Evolutionary conservation across 1,139 yeast species (phyloP).

Genomic region (Sugiyamaella japonica): DNA sequence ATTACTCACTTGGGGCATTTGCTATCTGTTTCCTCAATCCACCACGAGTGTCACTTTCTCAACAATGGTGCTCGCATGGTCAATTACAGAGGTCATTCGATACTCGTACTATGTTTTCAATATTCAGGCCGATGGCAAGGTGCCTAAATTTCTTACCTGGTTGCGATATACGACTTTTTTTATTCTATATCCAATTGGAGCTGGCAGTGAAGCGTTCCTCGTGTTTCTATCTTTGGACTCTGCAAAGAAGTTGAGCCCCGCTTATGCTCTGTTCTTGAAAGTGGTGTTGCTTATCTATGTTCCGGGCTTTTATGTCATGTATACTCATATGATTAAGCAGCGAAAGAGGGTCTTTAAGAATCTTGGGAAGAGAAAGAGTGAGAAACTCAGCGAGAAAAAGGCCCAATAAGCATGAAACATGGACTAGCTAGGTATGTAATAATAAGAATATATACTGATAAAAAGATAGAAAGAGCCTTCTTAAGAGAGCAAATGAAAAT

Average conservation of each 20-base stretch:
- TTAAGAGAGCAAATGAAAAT: too few species aligned
- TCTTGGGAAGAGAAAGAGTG: constrained; percentile 34
- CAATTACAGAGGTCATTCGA: constrained; percentile 83
- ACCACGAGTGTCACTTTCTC: constrained; percentile 59
- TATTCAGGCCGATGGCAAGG: constrained; percentile 51
- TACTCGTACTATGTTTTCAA: constrained; percentile 79
- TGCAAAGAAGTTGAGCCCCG: constrained; percentile 56
- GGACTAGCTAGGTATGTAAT: neutral
- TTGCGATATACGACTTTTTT: constrained; percentile 81
- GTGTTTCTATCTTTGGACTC: constrained; percentile 65
- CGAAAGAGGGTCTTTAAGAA: constrained; percentile 46
- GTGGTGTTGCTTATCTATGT: constrained; percentile 63
- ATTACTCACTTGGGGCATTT: constrained; percentile 79
- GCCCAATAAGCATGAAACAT: constrained; percentile 17
- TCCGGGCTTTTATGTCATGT: constrained; percentile 86
- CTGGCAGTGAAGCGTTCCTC: constrained; percentile 74
- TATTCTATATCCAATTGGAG: constrained; percentile 88
- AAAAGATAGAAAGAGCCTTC: too few species aligned
- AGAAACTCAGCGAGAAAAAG: constrained; percentile 24
- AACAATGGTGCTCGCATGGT: constrained; percentile 81
- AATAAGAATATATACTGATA: neutral
- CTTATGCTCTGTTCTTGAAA: constrained; percentile 57
- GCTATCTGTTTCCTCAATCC: constrained; percentile 67
- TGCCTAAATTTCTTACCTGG: constrained; percentile 65
- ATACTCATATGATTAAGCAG: constrained; percentile 86